These are phyloP conservation scores for Saccharomycopsis hybrid DNA, from an alignment of 1,139 yeast species.

Conservation along the genomic window DNA sequence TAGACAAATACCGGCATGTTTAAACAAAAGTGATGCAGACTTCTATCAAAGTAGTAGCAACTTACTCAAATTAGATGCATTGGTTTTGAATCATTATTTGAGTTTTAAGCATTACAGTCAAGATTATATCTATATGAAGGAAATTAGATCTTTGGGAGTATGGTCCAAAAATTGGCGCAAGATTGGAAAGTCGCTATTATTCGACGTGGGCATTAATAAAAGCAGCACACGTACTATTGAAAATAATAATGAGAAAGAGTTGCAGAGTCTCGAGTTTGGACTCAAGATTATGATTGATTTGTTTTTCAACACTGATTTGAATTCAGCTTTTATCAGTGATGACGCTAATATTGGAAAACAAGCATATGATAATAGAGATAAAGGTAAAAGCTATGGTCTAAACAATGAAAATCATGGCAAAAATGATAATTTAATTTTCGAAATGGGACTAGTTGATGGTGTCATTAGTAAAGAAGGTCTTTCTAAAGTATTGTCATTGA, in stretches of 20 bases:
- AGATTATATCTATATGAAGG: constrained; percentile 26
- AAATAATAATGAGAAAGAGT: constrained; percentile 1
- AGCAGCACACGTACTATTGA: neutral
- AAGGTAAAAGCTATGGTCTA: too few relatives aligned
- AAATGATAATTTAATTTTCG: constrained; percentile 10
- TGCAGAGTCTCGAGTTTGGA: constrained; percentile 10
- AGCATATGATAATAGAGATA: neutral
- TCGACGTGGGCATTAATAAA: too few relatives aligned
- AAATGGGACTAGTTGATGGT: constrained; percentile 3
- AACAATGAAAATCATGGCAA: too few relatives aligned
- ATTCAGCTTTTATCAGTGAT: neutral
- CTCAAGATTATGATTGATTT: constrained; percentile 10
- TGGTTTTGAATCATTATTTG: constrained; percentile 28
- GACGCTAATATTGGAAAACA: neutral
- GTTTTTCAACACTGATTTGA: constrained; percentile 6
- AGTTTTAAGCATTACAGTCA: constrained; percentile 26
- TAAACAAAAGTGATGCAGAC: constrained; percentile 28
- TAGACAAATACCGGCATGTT: constrained; percentile 21
- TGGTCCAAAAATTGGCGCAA: constrained; percentile 31
- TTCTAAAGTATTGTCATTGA: constrained; percentile 28
- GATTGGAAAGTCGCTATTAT: constrained; percentile 24
- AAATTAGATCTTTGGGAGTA: constrained; percentile 29
- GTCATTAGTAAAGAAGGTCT: constrained; percentile 22
- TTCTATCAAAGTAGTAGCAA: constrained; percentile 21
- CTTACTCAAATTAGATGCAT: constrained; percentile 24